A percentile compares a stretch with the other conserved stretches of the same genome.
These are phyloP conservation scores for Pisolithus tinctorius DNA, from an alignment of 768 basidiomycete species.

Conservation along the genomic window DNA sequence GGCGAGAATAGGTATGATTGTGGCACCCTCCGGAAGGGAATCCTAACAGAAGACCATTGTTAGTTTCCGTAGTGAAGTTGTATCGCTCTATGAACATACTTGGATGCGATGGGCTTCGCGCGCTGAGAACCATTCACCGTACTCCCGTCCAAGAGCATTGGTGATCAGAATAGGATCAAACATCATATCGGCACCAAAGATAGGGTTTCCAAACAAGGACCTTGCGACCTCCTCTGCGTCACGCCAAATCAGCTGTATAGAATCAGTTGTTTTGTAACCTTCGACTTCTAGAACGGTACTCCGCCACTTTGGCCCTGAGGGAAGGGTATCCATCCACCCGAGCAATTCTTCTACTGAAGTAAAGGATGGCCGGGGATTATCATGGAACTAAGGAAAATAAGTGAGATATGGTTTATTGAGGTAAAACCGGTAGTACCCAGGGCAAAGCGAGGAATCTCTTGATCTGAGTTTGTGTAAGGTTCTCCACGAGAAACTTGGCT, in stretches of 20 bases:
- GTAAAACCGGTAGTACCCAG: no score
- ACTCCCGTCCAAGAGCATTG: neutral
- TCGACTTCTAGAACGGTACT: slow-evolving; percentile 2
- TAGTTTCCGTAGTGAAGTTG: neutral
- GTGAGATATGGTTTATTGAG: neutral
- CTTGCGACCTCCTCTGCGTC: slow-evolving; percentile 18
- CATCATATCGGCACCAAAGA: slow-evolving; percentile 6
- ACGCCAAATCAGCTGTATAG: slow-evolving; percentile 18
- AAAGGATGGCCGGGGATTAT: no score
- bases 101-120: neutral
- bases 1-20: neutral
- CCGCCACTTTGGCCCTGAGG: slow-evolving; percentile 17
- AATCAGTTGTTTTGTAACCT: slow-evolving; percentile 10
- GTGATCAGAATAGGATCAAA: neutral
- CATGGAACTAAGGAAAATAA: slow-evolving; percentile 7
- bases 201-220: slow-evolving; percentile 16
- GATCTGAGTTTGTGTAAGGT: no score
- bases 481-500: no score
- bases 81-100: neutral
- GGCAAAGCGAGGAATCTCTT: no score
- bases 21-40: neutral
- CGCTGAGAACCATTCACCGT: neutral
- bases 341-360: no score
- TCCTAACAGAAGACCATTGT: neutral
- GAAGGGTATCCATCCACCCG: slow-evolving; percentile 13